phyloP scores from a whole-genome alignment of 768 basidiomycete genomes.

The Pleurotus eryngii region DNA sequence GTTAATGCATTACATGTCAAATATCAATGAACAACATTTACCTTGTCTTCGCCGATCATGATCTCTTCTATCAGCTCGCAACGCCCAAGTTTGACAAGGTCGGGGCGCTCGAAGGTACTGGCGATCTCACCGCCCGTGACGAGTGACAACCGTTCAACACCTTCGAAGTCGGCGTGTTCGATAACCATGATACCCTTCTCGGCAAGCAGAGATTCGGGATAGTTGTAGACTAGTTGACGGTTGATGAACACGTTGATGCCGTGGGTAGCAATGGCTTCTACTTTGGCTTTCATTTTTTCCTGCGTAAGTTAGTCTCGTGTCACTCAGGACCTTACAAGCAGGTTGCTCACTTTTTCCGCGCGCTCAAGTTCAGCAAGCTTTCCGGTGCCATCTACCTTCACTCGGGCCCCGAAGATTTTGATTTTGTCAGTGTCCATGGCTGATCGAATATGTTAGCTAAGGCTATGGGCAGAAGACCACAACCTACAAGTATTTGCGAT shows the following conservation, averaged over 20 bases:
- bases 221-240: slow-evolving; percentile 98
- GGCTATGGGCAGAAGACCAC: background rate
- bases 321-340: background rate
- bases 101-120: slow-evolving; percentile 90
- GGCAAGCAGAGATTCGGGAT: slow-evolving; percentile 92
- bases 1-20: background rate
- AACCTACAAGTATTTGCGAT: slow-evolving; percentile 95
- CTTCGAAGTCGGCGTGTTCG: slow-evolving; percentile 99
- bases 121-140: slow-evolving; percentile 99
- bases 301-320: slow-evolving; percentile 24
- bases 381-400: slow-evolving; percentile 93
- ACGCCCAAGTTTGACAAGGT: slow-evolving; percentile 86
- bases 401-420: slow-evolving; percentile 96
- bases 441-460: slow-evolving; percentile 23
- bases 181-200: slow-evolving; percentile 95
- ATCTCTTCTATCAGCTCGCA: slow-evolving; percentile 98
- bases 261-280: slow-evolving; percentile 88
- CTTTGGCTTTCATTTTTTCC: slow-evolving; percentile 99
- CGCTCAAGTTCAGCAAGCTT: slow-evolving; percentile 98
- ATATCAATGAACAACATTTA: slow-evolving; percentile 24
- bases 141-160: slow-evolving; percentile 91
- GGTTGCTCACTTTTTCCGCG: slow-evolving; percentile 71
- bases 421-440: slow-evolving; percentile 99
- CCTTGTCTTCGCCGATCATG: slow-evolving; percentile 99
- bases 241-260: slow-evolving; percentile 98